These are phyloP conservation scores for Plenodomus lindquistii DNA, from an alignment of 2,329 filamentous ascomycete species.

Conservation along the genomic window DNA sequence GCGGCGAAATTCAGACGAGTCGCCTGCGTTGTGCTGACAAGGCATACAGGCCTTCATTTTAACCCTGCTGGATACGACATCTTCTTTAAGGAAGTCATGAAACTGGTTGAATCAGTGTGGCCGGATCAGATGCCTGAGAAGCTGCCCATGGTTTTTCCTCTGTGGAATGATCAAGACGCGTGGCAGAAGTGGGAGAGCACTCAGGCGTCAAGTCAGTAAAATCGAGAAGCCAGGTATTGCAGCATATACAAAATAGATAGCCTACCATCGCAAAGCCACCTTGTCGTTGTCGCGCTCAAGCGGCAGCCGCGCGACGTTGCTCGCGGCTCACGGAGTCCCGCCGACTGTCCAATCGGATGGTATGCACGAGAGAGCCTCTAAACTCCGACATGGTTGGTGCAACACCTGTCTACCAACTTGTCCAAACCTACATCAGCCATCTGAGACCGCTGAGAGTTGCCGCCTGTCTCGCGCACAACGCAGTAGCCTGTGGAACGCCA, in stretches of 20 bases:
- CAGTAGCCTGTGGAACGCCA: not conserved
- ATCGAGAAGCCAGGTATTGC: not conserved
- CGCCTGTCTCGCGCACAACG: not conserved
- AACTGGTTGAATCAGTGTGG: constrained; percentile 54
- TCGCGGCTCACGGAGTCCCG: not conserved
- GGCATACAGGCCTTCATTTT: constrained; percentile 59
- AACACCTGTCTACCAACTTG: not conserved
- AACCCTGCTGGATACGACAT: constrained; percentile 60
- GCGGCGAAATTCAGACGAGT: not conserved
- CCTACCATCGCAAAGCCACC: not conserved
- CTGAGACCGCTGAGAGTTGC: not conserved
- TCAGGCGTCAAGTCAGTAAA: constrained; percentile 2
- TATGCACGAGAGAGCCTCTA: not conserved
- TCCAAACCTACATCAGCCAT: not conserved
- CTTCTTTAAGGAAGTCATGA: constrained; percentile 58
- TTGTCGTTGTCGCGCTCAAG: not conserved
- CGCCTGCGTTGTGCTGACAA: constrained; percentile 10
- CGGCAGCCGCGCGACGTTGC: not conserved
- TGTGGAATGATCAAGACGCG: constrained; percentile 52
- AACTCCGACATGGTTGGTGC: not conserved
- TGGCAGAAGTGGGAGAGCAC: constrained; percentile 34
- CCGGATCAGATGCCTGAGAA: constrained; percentile 60
- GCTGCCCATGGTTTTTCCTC: constrained; percentile 58
- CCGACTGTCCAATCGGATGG: not conserved
- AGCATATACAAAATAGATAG: constrained; percentile 1